Percentiles rank a stretch among this genome's conserved stretches.
Conservation (phyloP, 768 basidiomycete species). For the Trametes cinnabarina region DNA sequence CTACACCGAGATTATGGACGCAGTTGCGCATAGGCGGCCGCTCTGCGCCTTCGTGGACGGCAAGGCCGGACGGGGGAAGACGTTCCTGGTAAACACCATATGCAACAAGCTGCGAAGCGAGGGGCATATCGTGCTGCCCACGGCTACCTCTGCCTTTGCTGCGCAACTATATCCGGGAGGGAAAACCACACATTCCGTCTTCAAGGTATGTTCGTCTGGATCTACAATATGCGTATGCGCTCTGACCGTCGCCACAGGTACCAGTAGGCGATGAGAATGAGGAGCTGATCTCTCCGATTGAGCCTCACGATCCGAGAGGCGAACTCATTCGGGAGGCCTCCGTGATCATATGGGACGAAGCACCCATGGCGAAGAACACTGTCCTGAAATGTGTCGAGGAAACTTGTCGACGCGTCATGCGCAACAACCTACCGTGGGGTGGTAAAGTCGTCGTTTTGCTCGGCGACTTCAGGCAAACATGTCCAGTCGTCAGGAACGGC, state of each 20-base stretch:
- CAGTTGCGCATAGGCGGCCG: constrained; percentile 12
- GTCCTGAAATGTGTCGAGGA: constrained; percentile 37
- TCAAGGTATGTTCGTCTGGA: constrained; percentile 30
- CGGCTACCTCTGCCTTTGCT: constrained; percentile 40
- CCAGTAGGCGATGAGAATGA: constrained; percentile 35
- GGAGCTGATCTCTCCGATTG: constrained; percentile 33
- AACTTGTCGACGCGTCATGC: constrained; percentile 29
- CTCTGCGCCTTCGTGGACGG: constrained; percentile 37
- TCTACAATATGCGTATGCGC: not conserved
- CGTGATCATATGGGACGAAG: constrained; percentile 42
- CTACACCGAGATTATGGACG: constrained; percentile 18
- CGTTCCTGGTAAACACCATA: constrained; percentile 35
- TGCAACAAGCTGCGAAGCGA: constrained; percentile 30
- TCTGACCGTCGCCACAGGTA: constrained; percentile 22
- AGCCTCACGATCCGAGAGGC: constrained; percentile 25
- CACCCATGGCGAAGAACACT: constrained; percentile 40
- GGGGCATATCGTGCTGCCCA: constrained; percentile 34
- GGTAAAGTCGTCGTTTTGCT: constrained; percentile 36
- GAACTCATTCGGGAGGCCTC: constrained; percentile 34
- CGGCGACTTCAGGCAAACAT: constrained; percentile 42
- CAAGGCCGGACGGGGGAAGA: constrained; percentile 43
- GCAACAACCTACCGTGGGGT: constrained; percentile 34
- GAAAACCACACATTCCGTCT: constrained; percentile 38
- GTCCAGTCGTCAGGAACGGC: constrained; percentile 36
- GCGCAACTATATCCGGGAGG: constrained; percentile 40